Evolutionary conservation across 1,139 yeast genomes (phyloP).

Genomic region (Blastobotrys apis): DNA sequence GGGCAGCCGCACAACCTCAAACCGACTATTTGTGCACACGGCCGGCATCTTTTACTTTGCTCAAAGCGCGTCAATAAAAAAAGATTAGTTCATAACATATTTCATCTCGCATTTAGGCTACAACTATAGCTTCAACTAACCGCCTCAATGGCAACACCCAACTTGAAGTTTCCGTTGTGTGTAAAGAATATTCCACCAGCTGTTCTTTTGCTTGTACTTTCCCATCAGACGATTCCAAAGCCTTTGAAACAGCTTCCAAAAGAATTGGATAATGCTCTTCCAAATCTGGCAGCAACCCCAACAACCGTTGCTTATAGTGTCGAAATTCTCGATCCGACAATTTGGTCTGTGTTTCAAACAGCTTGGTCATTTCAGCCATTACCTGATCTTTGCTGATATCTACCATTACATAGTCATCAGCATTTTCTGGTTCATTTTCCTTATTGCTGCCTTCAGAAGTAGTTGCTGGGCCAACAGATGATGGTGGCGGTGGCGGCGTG

Average conservation of each 20-base stretch:
- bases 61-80: neutral
- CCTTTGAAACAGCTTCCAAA: constrained; percentile 19
- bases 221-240: constrained; percentile 4
- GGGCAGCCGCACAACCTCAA: no score
- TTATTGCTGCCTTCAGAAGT: no score
- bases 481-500: no score
- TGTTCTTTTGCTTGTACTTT: constrained; percentile 29
- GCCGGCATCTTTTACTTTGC: neutral
- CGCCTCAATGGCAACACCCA: constrained; percentile 6
- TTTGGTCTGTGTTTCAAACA: constrained; percentile 20
- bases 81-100: no score
- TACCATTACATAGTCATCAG: constrained; percentile 7
- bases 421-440: neutral
- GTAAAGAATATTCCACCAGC: constrained; percentile 46
- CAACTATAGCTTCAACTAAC: constrained; percentile 2
- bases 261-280: constrained; percentile 26
- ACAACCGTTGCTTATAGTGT: constrained; percentile 40
- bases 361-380: constrained; percentile 16
- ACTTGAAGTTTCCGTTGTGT: constrained; percentile 33
- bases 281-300: constrained; percentile 24
- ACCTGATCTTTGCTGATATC: constrained; percentile 25
- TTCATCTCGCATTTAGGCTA: no score
- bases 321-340: constrained; percentile 39
- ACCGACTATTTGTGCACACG: no score
- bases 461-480: no score